Evolutionary conservation across 805 yeast species (phyloP).

Genomic region (Clavispora phyllophila): DNA sequence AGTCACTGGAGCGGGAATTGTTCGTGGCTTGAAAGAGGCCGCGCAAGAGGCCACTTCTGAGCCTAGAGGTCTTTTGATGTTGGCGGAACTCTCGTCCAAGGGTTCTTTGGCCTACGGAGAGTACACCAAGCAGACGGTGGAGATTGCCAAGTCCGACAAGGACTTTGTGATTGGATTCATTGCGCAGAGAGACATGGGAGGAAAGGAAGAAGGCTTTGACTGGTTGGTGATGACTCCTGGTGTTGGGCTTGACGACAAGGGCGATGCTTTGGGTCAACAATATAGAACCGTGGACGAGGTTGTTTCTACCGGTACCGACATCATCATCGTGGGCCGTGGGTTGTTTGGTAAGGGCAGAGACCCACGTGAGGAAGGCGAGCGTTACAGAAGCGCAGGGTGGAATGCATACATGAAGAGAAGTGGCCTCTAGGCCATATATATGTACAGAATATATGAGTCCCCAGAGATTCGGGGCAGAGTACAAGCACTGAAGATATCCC

Average conservation of each 20-base stretch:
- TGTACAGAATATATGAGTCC: not conserved
- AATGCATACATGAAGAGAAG: constrained; percentile 60
- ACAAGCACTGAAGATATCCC: too few species aligned
- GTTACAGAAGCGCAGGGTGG: constrained; percentile 96
- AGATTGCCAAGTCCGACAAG: constrained; percentile 74
- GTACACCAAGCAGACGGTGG: constrained; percentile 82
- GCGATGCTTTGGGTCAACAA: constrained; percentile 94
- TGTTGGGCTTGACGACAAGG: constrained; percentile 94
- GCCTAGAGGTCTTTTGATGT: constrained; percentile 87
- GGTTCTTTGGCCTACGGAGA: constrained; percentile 93
- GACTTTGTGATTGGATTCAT: constrained; percentile 95
- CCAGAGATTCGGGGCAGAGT: too few species aligned
- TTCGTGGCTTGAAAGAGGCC: constrained; percentile 80
- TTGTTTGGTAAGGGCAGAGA: constrained; percentile 92
- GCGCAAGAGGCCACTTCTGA: constrained; percentile 64
- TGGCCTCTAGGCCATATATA: not conserved
- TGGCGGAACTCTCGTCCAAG: constrained; percentile 91
- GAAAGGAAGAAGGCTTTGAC: constrained; percentile 79
- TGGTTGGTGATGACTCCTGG: constrained; percentile 99
- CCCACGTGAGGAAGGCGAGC: constrained; percentile 77
- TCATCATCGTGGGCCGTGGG: constrained; percentile 98
- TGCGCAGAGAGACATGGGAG: constrained; percentile 87
- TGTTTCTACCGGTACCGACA: constrained; percentile 79
- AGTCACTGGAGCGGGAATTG: constrained; percentile 92
- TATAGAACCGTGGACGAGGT: constrained; percentile 90